Evolutionary conservation across 768 basidiomycete genomes (phyloP).

Genomic region (Fomitopsis pulvina): DNA sequence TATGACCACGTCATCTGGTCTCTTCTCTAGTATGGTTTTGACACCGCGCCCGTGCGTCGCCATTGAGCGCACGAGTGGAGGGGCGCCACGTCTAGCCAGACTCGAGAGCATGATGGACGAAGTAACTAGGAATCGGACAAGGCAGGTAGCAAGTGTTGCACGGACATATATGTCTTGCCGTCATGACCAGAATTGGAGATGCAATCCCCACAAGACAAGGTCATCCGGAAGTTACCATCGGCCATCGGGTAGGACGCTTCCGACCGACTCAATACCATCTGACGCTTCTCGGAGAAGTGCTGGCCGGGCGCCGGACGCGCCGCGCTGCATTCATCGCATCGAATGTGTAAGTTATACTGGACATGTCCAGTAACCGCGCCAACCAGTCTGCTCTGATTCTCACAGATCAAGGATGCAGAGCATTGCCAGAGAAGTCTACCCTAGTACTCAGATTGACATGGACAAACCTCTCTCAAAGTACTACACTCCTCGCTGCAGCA

Average conservation of each 20-base stretch:
- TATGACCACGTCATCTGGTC: conserved; percentile 81
- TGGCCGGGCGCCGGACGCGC: too few relatives aligned
- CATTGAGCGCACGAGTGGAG: conserved; percentile 18
- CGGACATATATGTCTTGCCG: neutral
- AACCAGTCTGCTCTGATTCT: too few relatives aligned
- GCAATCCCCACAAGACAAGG: conserved; percentile 3
- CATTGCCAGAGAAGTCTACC: too few relatives aligned
- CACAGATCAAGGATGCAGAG: too few relatives aligned
- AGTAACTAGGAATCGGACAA: neutral
- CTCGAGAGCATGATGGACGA: conserved; percentile 15
- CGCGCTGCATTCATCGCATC: too few relatives aligned
- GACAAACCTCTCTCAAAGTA: too few relatives aligned
- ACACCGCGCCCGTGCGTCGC: conserved; percentile 38
- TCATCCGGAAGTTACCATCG: neutral
- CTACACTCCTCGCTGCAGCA: too few relatives aligned
- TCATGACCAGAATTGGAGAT: conserved; percentile 1
- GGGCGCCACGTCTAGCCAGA: conserved; percentile 3
- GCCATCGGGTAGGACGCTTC: neutral
- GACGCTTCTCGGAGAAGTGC: too few relatives aligned
- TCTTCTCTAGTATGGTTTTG: conserved; percentile 55
- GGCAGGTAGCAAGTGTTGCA: neutral
- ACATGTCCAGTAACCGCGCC: too few relatives aligned
- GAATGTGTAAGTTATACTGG: too few relatives aligned
- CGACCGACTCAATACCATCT: too few relatives aligned
- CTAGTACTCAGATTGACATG: too few relatives aligned